Percentiles rank a stretch among this genome's conserved stretches.
phyloP scores from a whole-genome alignment of 225 moss, liverwort and hornwort species.

The Climacium dendroides region DNA sequence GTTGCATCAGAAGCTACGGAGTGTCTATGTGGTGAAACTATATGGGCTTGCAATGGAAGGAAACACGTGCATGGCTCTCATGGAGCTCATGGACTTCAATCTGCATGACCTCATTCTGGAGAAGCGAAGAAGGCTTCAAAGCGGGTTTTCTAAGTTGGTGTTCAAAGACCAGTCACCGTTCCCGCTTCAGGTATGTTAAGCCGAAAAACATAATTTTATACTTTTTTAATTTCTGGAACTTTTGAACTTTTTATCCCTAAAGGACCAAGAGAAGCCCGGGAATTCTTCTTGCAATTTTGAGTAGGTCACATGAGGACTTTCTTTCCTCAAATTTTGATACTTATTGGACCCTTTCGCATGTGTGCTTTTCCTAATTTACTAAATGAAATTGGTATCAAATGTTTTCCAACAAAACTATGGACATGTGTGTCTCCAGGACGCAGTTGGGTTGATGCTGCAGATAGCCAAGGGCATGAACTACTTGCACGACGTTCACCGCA shows the following conservation, averaged over 20 bases:
- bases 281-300: background rate
- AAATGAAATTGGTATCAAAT: background rate
- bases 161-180: background rate
- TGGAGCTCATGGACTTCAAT: slow-evolving; percentile 7
- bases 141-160: background rate
- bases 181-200: background rate
- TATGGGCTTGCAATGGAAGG: background rate
- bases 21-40: background rate
- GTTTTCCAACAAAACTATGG: background rate
- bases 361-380: background rate
- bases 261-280: background rate
- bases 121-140: background rate
- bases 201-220: background rate
- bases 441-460: background rate
- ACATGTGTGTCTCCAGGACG: background rate
- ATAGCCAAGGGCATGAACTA: slow-evolving; percentile 1
- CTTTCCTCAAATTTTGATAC: background rate
- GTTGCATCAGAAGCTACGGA: background rate
- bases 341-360: background rate
- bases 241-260: background rate
- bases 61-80: background rate
- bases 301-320: background rate
- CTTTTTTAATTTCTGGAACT: background rate
- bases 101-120: background rate
- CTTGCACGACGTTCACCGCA: background rate